Evolutionary conservation across 371 early-diverging fungal species (phyloP).

Genomic region (Polyrhizophydium stewartii): DNA sequence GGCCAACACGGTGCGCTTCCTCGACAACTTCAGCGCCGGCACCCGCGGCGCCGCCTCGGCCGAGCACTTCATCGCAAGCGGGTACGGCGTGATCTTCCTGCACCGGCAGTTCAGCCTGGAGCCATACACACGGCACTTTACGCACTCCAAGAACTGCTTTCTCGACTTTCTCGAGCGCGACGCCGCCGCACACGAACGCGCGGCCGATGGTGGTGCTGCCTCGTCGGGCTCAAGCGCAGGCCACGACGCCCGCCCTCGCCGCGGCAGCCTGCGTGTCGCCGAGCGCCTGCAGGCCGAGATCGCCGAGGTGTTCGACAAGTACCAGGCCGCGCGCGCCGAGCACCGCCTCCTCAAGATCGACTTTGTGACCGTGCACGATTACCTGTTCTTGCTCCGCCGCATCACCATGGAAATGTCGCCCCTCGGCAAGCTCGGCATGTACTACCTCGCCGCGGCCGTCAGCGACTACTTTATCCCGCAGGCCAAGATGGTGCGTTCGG

Average conservation of each 20-base stretch:
- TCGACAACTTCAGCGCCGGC: slow-evolving; percentile 97
- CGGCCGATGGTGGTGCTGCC: too few relatives aligned
- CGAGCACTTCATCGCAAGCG: slow-evolving; percentile 85
- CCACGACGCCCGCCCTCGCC: too few relatives aligned
- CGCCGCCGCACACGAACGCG: slow-evolving; percentile 41
- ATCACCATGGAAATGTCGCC: slow-evolving; percentile 65
- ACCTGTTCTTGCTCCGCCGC: slow-evolving; percentile 81
- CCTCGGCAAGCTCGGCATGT: slow-evolving; percentile 72
- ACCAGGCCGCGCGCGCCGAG: slow-evolving; percentile 50
- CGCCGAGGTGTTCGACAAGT: slow-evolving; percentile 56
- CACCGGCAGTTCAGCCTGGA: slow-evolving; percentile 90
- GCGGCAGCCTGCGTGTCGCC: slow-evolving; percentile 4
- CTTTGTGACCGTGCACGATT: slow-evolving; percentile 90
- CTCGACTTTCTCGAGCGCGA: slow-evolving; percentile 69
- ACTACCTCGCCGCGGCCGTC: slow-evolving; percentile 97
- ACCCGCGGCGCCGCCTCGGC: slow-evolving; percentile 95
- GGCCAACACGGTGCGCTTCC: slow-evolving; percentile 94
- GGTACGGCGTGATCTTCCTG: slow-evolving; percentile 94
- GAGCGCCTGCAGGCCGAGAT: slow-evolving; percentile 41
- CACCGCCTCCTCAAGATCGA: slow-evolving; percentile 69
- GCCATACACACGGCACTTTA: slow-evolving; percentile 90
- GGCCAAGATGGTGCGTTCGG: slow-evolving; percentile 67
- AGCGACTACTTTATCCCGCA: slow-evolving; percentile 95
- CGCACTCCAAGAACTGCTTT: slow-evolving; percentile 71
- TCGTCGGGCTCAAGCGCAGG: too few relatives aligned